A percentile compares a stretch with the other conserved stretches of the same genome.
Evolutionary conservation across 2,329 filamentous ascomycete genomes (phyloP).

Genomic region (Plenodomus lindquistii): DNA sequence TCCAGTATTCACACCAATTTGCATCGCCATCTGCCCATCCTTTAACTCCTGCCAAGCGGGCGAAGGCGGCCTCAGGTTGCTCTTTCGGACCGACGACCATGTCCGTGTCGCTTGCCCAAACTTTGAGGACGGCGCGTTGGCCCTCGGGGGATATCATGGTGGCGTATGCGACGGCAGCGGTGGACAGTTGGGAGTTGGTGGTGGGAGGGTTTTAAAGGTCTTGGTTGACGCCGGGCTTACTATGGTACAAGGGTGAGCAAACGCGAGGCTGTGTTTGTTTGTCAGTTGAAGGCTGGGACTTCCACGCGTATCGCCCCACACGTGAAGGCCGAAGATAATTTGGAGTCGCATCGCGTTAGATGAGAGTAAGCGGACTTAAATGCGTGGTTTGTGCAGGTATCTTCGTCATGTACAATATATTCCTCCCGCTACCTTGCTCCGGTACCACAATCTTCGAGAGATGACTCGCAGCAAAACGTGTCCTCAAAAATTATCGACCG

Average conservation of each 20-base stretch:
- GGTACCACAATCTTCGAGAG: no score
- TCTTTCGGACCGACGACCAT: conserved; percentile 11
- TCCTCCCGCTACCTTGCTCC: background rate
- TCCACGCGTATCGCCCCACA: background rate
- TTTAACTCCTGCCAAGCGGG: conserved; percentile 20
- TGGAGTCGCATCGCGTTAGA: background rate
- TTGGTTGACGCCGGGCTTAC: background rate
- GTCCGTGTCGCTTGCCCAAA: conserved; percentile 14
- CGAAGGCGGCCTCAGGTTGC: conserved; percentile 26
- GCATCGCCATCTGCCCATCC: conserved; percentile 22
- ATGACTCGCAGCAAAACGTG: no score
- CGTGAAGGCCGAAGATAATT: background rate
- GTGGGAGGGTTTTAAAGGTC: background rate
- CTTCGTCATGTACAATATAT: background rate
- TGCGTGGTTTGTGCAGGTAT: no score
- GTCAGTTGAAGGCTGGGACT: background rate
- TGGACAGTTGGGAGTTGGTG: background rate
- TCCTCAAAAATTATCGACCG: no score
- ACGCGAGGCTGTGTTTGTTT: background rate
- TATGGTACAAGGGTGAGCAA: background rate
- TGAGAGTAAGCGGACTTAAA: background rate
- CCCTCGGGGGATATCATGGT: conserved; percentile 8
- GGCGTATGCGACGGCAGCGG: background rate
- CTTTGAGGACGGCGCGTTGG: conserved; percentile 12
- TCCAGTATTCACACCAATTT: conserved; percentile 20